Percentiles rank a stretch among this genome's conserved stretches.
Evolutionary conservation across 768 basidiomycete genomes (phyloP).

Genomic region (Tubosaeta sp.): DNA sequence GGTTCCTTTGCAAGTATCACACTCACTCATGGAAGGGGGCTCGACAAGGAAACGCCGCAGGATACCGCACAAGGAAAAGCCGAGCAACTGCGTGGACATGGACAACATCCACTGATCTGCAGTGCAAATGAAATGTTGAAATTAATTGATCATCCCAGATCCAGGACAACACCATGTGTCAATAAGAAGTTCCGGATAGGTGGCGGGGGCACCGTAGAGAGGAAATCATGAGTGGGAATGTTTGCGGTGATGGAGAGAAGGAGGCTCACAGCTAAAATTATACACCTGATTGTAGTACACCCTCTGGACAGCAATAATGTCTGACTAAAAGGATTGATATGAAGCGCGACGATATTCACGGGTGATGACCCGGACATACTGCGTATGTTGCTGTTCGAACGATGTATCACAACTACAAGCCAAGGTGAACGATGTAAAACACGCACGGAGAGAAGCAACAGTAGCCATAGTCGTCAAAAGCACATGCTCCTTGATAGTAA

Average conservation of each 20-base stretch:
- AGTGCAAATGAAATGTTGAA: constrained; percentile 12
- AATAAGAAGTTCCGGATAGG: neutral
- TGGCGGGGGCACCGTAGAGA: too few relatives aligned
- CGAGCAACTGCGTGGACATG: constrained; percentile 70
- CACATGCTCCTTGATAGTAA: constrained; percentile 70
- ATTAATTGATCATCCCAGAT: neutral
- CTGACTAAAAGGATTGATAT: constrained; percentile 41
- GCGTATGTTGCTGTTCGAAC: constrained; percentile 45
- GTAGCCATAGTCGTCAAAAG: constrained; percentile 67
- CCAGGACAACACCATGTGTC: neutral
- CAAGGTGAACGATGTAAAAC: neutral
- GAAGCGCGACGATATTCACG: neutral
- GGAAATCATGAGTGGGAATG: neutral
- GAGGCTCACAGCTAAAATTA: constrained; percentile 43
- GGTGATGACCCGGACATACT: constrained; percentile 10
- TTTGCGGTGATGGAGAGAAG: neutral
- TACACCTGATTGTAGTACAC: constrained; percentile 61
- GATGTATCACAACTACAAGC: constrained; percentile 6
- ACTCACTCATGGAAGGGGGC: constrained; percentile 61
- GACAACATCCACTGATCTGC: constrained; percentile 61
- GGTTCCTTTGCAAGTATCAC: neutral
- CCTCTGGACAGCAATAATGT: constrained; percentile 69
- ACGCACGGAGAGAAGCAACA: constrained; percentile 33
- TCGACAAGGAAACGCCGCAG: constrained; percentile 58
- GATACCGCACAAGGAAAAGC: constrained; percentile 59